A percentile compares a stretch with the other conserved stretches of the same genome.
Conservation (phyloP, 2,329 filamentous ascomycete genomes). For the Botrytis elliptica region DNA sequence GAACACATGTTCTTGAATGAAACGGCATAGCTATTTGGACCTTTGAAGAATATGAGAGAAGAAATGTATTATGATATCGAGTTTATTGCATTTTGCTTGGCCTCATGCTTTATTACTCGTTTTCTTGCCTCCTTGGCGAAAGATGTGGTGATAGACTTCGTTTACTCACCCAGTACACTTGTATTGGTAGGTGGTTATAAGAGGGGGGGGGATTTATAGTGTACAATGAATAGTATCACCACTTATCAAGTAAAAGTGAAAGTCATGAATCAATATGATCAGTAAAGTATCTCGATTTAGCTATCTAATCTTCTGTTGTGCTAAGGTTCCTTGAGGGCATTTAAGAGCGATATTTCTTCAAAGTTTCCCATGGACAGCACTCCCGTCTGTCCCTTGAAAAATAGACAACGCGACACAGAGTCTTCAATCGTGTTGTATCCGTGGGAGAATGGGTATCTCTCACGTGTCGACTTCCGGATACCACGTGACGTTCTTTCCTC, state of each 20-base stretch:
- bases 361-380: too few relatives aligned
- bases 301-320: neutral
- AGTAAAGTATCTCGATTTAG: neutral
- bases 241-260: neutral
- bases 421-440: too few relatives aligned
- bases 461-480: neutral
- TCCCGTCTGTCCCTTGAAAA: accelerated
- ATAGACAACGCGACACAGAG: accelerated
- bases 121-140: neutral
- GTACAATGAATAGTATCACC: neutral
- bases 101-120: neutral
- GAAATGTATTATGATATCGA: neutral
- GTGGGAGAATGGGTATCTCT: too few relatives aligned
- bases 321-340: neutral
- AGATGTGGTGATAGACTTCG: neutral
- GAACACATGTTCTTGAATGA: too few relatives aligned
- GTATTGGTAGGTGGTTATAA: neutral
- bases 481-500: neutral
- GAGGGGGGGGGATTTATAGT: neutral
- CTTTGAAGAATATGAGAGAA: too few relatives aligned
- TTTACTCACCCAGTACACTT: neutral
- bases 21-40: neutral
- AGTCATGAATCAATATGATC: accelerated
- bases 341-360: too few relatives aligned
- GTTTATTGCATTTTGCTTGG: neutral